Conservation (phyloP, 495 filamentous ascomycete genomes). For the Aspergillus baeticus region DNA sequence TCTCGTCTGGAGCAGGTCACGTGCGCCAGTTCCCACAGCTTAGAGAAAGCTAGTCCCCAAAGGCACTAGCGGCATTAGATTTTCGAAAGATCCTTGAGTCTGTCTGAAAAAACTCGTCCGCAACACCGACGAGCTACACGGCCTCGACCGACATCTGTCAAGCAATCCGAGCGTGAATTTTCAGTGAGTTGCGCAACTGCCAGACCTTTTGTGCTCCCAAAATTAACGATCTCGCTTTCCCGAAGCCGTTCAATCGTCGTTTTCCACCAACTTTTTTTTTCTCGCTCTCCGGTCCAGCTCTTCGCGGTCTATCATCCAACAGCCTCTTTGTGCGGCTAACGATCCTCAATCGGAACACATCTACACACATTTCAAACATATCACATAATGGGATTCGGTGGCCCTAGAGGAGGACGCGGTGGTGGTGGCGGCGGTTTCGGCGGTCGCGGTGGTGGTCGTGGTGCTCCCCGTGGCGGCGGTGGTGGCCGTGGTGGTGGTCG, state of each 20-base stretch:
- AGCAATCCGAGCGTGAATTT: constrained; percentile 26
- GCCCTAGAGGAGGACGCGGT: constrained; percentile 26
- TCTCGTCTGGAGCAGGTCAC: constrained; percentile 23
- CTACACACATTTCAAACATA: constrained; percentile 26
- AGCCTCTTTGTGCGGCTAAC: constrained; percentile 17
- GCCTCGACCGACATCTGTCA: constrained; percentile 35
- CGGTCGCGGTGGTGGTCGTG: constrained; percentile 23
- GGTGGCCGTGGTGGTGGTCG: constrained; percentile 19
- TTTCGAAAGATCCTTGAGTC: constrained; percentile 48
- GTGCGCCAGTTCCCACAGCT: constrained; percentile 24
- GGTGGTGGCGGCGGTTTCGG: constrained; percentile 23
- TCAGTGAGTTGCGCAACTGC: constrained; percentile 19
- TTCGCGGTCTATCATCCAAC: constrained; percentile 3
- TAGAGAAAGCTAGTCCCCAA: constrained; percentile 7
- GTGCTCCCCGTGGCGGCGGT: constrained; percentile 19
- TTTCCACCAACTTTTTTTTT: constrained; percentile 12
- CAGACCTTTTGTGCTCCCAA: constrained; percentile 12
- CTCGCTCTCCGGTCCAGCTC: constrained; percentile 7
- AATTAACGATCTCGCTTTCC: constrained; percentile 10
- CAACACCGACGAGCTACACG: constrained; percentile 44
- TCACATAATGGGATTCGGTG: constrained; percentile 42
- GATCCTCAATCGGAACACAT: neutral
- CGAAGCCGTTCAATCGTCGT: constrained; percentile 5
- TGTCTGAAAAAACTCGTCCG: constrained; percentile 46
- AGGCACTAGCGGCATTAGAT: constrained; percentile 39